Evolutionary conservation across 1,284 basidiomycete species (phyloP).

Genomic region (Apiotrichum montevideense): DNA sequence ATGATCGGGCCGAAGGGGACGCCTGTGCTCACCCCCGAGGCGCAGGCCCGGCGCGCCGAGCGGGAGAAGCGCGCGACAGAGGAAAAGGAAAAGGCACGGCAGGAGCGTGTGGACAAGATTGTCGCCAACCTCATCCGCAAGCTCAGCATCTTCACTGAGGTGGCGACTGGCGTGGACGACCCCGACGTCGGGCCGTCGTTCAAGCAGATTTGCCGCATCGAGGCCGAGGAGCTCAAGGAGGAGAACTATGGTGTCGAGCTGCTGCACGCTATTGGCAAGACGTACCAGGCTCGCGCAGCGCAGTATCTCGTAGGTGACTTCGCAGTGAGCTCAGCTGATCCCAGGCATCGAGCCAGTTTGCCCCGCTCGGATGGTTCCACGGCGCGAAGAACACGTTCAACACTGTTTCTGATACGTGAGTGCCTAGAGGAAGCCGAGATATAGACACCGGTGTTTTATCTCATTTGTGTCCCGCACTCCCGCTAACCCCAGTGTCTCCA

Average conservation of each 20-base stretch:
- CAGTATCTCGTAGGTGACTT: slow-evolving; percentile 42
- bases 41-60: slow-evolving; percentile 64
- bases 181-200: slow-evolving; percentile 54
- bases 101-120: slow-evolving; percentile 73
- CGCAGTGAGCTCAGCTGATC: not conserved
- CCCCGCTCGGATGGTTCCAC: slow-evolving; percentile 69
- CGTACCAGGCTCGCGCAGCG: slow-evolving; percentile 74
- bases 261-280: slow-evolving; percentile 82
- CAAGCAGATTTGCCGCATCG: slow-evolving; percentile 67
- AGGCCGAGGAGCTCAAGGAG: slow-evolving; percentile 76
- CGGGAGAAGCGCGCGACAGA: slow-evolving; percentile 67
- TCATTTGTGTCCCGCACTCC: not conserved
- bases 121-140: slow-evolving; percentile 79
- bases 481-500: slow-evolving; percentile 61
- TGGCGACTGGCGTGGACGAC: slow-evolving; percentile 63
- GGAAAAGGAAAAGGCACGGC: slow-evolving; percentile 72
- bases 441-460: no score
- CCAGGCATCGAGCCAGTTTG: slow-evolving; percentile 57
- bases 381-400: slow-evolving; percentile 91
- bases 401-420: slow-evolving; percentile 85
- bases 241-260: slow-evolving; percentile 94
- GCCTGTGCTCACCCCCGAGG: slow-evolving; percentile 66
- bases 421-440: slow-evolving; percentile 13
- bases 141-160: slow-evolving; percentile 86
- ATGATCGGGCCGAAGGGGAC: slow-evolving; percentile 43